Evolutionary conservation across 1,284 basidiomycete species (phyloP).

Genomic region (Phlebopus sp.): DNA sequence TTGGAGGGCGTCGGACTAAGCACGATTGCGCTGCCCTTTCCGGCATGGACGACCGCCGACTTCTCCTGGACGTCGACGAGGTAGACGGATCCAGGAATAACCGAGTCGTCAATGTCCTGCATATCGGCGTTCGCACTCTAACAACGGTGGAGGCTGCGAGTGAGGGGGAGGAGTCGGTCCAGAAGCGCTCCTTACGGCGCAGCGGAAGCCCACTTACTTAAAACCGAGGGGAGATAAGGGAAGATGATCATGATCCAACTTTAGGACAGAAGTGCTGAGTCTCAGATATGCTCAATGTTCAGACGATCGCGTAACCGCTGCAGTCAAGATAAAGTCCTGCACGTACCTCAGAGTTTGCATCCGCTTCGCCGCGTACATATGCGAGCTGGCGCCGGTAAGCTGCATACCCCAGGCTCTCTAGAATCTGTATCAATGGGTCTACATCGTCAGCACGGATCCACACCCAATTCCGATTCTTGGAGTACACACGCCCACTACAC

Average conservation of each 20-base stretch:
- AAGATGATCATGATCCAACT: conserved; percentile 5
- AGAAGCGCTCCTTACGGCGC: not conserved
- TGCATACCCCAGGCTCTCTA: too few relatives aligned
- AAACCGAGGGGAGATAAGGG: not conserved
- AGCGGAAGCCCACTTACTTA: not conserved
- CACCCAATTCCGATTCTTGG: too few relatives aligned
- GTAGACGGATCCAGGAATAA: conserved; percentile 16
- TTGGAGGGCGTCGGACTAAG: conserved; percentile 18
- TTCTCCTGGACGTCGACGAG: conserved; percentile 17
- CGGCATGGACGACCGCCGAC: conserved; percentile 10
- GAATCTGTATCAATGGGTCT: too few relatives aligned
- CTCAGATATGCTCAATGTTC: not conserved
- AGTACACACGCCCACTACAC: too few relatives aligned
- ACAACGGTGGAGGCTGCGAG: not conserved
- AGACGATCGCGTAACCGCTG: too few relatives aligned
- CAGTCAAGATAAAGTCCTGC: too few relatives aligned
- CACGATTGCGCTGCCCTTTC: conserved; percentile 11
- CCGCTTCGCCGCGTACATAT: too few relatives aligned
- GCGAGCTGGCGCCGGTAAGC: too few relatives aligned
- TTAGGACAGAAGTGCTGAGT: not conserved
- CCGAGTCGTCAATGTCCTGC: conserved; percentile 13
- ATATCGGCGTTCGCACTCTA: not conserved
- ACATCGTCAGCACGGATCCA: too few relatives aligned
- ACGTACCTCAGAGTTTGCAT: too few relatives aligned
- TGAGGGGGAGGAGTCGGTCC: not conserved